Percentiles rank a stretch among this genome's conserved stretches.
Conservation (phyloP, 441 rosid species). For the Erysimum pusillum region DNA sequence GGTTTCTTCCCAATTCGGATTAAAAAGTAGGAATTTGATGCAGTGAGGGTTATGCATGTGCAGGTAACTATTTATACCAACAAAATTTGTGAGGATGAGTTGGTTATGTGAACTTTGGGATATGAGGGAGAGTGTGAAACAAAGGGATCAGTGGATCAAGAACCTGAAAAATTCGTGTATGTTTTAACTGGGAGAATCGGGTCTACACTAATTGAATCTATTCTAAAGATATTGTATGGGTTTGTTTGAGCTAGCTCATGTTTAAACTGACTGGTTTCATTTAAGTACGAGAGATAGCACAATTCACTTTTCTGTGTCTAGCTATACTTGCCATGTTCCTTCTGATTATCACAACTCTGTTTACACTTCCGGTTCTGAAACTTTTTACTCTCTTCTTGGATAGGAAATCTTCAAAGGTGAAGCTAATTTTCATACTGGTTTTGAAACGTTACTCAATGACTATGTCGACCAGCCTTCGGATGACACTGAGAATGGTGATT, state of each 20-base stretch:
- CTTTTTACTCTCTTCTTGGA: background rate
- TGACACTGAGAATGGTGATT: background rate
- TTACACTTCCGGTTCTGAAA: slow-evolving; percentile 3
- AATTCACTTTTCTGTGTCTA: no score
- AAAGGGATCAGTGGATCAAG: background rate
- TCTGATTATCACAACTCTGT: background rate
- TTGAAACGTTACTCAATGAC: background rate
- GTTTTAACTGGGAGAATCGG: background rate
- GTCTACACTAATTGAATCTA: slow-evolving; percentile 3
- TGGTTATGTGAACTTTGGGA: background rate
- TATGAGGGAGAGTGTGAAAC: background rate
- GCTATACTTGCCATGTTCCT: background rate
- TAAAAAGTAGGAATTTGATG: background rate
- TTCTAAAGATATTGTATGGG: no score
- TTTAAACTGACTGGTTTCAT: background rate
- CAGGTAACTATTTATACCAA: background rate
- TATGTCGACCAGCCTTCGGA: background rate
- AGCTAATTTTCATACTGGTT: background rate
- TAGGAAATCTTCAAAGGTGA: background rate
- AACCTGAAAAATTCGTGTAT: background rate
- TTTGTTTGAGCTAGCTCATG: background rate
- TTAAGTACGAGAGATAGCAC: no score
- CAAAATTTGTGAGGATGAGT: background rate
- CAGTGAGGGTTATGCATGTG: background rate
- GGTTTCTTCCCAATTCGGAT: background rate